phyloP scores from a whole-genome alignment of 2,329 filamentous ascomycete species.

The Cordyceps tenuipes region DNA sequence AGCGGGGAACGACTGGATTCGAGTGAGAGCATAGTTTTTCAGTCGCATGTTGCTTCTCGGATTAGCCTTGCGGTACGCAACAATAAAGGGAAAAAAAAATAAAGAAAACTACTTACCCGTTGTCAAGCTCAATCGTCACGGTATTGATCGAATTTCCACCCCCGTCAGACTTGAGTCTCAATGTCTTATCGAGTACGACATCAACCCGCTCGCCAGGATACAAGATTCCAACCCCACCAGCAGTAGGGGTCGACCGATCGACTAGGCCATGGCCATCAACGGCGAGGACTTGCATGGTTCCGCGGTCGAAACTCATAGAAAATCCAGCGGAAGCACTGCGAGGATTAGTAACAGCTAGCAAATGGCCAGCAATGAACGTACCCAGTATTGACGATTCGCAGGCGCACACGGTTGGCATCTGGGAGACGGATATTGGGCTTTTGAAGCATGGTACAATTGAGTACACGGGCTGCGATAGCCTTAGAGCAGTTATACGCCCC shows the following conservation, averaged over 20 bases:
- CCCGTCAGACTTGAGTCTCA: background rate
- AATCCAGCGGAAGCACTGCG: constrained; percentile 12
- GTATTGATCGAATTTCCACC: background rate
- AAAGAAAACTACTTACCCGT: background rate
- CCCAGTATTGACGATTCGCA: constrained; percentile 17
- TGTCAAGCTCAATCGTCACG: constrained; percentile 10
- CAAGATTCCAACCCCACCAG: constrained; percentile 14
- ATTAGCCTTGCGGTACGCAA: background rate
- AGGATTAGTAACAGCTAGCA: background rate
- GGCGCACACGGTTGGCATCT: constrained; percentile 10
- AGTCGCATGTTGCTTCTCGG: constrained; percentile 16
- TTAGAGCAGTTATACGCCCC: constrained; percentile 16
- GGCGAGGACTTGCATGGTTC: constrained; percentile 14
- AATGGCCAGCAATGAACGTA: background rate
- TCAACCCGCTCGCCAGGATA: constrained; percentile 18
- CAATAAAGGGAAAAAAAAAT: too few species aligned
- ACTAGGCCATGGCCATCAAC: constrained; percentile 15
- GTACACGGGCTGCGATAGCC: constrained; percentile 13
- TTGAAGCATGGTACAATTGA: constrained; percentile 11
- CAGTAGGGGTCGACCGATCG: constrained; percentile 8
- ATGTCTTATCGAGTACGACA: constrained; percentile 3
- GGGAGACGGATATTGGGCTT: constrained; percentile 11
- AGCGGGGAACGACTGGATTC: constrained; percentile 15
- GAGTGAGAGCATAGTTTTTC: constrained; percentile 16
- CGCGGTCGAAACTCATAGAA: constrained; percentile 10